Evolutionary conservation across 495 filamentous ascomycete species (phyloP).

Genomic region (Thozetella sp.): DNA sequence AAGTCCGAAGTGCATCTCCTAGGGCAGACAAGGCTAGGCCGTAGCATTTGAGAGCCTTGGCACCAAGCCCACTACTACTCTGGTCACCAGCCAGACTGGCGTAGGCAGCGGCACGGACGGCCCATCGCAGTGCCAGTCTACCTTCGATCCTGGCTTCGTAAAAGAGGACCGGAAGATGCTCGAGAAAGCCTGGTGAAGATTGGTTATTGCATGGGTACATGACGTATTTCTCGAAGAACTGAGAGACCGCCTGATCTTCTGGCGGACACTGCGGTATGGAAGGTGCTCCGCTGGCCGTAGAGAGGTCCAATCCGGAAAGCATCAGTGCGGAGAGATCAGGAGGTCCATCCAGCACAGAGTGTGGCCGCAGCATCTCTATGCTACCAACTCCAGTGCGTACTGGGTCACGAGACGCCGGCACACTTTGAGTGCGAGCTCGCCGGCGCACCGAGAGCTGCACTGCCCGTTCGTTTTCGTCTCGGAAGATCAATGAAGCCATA

Average conservation of each 20-base stretch:
- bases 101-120: constrained; percentile 30
- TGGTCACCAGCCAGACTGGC: constrained; percentile 25
- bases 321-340: too few species aligned
- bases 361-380: too few species aligned
- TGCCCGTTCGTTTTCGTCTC: constrained; percentile 20
- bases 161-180: constrained; percentile 32
- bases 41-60: constrained; percentile 28
- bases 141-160: constrained; percentile 28
- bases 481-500: constrained; percentile 24
- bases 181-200: constrained; percentile 30
- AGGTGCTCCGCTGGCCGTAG: too few species aligned
- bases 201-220: constrained; percentile 31
- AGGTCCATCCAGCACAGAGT: too few species aligned
- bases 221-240: constrained; percentile 34
- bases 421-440: not conserved
- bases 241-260: constrained; percentile 25
- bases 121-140: constrained; percentile 30
- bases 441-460: not conserved
- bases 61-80: constrained; percentile 11
- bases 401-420: not conserved
- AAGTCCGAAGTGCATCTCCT: constrained; percentile 16
- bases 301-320: too few species aligned
- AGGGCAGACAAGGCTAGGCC: constrained; percentile 29
- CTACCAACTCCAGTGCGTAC: constrained; percentile 1
- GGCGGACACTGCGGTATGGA: constrained; percentile 5